These are phyloP conservation scores for Luzula sylvatica DNA, from an alignment of 176 grass and related monocot genomes.

Conservation along the genomic window DNA sequence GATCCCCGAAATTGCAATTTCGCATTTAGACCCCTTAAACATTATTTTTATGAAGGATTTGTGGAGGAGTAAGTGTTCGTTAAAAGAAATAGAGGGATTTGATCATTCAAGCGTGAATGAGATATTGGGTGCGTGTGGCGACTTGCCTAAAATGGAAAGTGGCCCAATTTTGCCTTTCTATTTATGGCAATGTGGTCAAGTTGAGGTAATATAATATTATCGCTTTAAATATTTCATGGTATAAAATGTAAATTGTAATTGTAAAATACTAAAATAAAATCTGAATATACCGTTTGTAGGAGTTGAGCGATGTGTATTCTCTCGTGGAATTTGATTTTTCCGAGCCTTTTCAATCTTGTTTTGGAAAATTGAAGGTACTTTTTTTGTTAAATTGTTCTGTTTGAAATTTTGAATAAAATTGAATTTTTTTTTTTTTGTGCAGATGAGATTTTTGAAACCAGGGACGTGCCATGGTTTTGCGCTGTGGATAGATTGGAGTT, in stretches of 20 bases:
- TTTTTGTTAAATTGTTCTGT: background rate
- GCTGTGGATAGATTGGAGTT: slow-evolving; percentile 85
- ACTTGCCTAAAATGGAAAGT: slow-evolving; percentile 37
- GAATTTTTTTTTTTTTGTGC: background rate
- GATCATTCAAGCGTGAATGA: slow-evolving; percentile 67
- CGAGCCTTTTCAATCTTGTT: slow-evolving; percentile 56
- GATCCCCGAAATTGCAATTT: background rate
- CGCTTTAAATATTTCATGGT: background rate
- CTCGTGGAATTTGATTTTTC: slow-evolving; percentile 71
- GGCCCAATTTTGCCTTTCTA: slow-evolving; percentile 69
- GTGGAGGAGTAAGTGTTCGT: slow-evolving; percentile 57
- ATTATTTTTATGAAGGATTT: too few relatives aligned
- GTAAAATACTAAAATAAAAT: background rate
- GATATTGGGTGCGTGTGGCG: slow-evolving; percentile 76
- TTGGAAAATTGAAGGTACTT: slow-evolving; percentile 62
- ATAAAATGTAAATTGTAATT: slow-evolving; percentile 14
- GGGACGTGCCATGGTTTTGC: slow-evolving; percentile 77
- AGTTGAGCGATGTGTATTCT: slow-evolving; percentile 51
- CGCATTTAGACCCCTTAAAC: background rate
- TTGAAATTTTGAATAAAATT: slow-evolving; percentile 4
- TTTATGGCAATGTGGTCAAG: slow-evolving; percentile 79
- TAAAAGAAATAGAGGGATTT: slow-evolving; percentile 70
- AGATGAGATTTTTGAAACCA: slow-evolving; percentile 46
- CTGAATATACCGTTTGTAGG: slow-evolving; percentile 23
- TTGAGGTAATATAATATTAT: slow-evolving; percentile 36